Percentiles rank a stretch among this genome's conserved stretches.
phyloP scores from a whole-genome alignment of 2,329 filamentous ascomycete genomes.

The Corniculantispora saksenae region DNA sequence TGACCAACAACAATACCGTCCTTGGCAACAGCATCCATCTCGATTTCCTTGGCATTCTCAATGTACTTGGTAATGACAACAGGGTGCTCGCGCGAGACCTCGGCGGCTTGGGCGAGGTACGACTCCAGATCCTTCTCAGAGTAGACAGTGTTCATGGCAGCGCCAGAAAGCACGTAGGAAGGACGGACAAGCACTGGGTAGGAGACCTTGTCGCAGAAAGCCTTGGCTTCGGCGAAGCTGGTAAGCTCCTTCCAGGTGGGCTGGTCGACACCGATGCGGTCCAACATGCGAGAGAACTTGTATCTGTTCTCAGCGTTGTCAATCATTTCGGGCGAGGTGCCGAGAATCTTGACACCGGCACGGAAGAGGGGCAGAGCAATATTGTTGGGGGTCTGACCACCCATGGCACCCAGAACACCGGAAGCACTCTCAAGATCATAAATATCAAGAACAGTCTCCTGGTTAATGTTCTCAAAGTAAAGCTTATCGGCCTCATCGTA shows the following conservation, averaged over 20 bases:
- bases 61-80: constrained; percentile 99
- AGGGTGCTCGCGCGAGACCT: constrained; percentile 92
- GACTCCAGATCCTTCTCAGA: constrained; percentile 87
- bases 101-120: constrained; percentile 86
- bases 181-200: constrained; percentile 95
- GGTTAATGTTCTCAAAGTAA: constrained; percentile 93
- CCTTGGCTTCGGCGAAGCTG: constrained; percentile 84
- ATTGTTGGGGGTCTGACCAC: constrained; percentile 97
- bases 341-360: constrained; percentile 86
- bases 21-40: constrained; percentile 96
- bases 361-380: constrained; percentile 88
- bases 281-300: constrained; percentile 98
- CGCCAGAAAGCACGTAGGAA: constrained; percentile 94
- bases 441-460: constrained; percentile 90
- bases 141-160: constrained; percentile 99
- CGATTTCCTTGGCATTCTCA: constrained; percentile 98
- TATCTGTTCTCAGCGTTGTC: constrained; percentile 96
- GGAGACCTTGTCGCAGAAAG: constrained; percentile 83
- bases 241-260: constrained; percentile 98
- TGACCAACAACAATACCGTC: constrained; percentile 89
- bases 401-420: constrained; percentile 92
- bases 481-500: constrained; percentile 92
- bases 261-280: constrained; percentile 92
- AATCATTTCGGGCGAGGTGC: constrained; percentile 98
- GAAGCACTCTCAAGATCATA: constrained; percentile 82